phyloP scores from a whole-genome alignment of 75 land plant genomes.

The Picea sitchensis region DNA sequence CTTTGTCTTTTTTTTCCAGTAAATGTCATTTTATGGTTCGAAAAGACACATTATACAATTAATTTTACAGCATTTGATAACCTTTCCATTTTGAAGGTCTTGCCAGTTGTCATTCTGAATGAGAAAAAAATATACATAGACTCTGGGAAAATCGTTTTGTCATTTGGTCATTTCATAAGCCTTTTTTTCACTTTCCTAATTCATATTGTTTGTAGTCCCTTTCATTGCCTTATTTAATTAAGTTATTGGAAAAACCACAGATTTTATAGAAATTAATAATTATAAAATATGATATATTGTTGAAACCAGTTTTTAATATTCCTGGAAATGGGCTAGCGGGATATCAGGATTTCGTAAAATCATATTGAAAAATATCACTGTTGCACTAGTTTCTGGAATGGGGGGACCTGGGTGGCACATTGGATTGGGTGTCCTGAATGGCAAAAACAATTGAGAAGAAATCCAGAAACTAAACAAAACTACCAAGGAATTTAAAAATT shows the following conservation, averaged over 20 bases:
- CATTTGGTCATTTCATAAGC: too few species aligned
- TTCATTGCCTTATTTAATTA: background rate
- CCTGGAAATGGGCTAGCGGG: background rate
- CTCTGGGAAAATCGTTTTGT: background rate
- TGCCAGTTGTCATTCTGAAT: background rate
- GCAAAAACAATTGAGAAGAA: too few species aligned
- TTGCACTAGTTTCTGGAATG: too few species aligned
- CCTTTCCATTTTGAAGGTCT: background rate
- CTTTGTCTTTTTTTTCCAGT: background rate
- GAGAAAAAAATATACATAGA: background rate
- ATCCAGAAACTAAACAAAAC: too few species aligned
- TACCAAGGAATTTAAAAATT: too few species aligned
- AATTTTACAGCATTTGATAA: too few species aligned
- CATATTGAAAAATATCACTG: too few species aligned
- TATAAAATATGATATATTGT: background rate
- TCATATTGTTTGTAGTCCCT: background rate
- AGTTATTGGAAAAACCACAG: background rate
- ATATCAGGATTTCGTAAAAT: background rate
- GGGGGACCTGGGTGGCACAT: too few species aligned
- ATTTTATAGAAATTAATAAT: background rate
- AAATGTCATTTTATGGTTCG: too few species aligned
- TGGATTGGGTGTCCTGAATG: too few species aligned
- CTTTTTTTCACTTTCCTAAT: background rate
- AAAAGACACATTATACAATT: too few species aligned
- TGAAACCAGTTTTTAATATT: slow-evolving; percentile 1